These are phyloP conservation scores for Delitschia confertaspora DNA, from an alignment of 495 filamentous ascomycete species.

Conservation along the genomic window DNA sequence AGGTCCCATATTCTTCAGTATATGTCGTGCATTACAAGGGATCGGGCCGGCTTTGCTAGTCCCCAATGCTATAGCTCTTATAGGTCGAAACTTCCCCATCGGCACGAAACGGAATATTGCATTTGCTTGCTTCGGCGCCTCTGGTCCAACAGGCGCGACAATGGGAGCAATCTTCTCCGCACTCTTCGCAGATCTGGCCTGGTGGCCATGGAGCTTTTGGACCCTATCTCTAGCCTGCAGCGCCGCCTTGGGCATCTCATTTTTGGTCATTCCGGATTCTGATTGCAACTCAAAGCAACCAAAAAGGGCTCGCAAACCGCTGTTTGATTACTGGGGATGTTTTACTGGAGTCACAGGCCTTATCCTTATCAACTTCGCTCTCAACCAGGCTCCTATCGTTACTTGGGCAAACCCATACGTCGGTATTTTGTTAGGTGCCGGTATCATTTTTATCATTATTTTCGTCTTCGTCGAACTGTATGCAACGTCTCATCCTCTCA, in stretches of 20 bases:
- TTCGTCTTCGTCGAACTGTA: slow-evolving; percentile 42
- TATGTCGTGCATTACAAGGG: slow-evolving; percentile 36
- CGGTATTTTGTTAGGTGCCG: slow-evolving; percentile 41
- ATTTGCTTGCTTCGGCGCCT: slow-evolving; percentile 27
- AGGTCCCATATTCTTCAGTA: slow-evolving; percentile 40
- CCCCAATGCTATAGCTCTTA: slow-evolving; percentile 45
- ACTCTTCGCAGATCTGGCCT: slow-evolving; percentile 18
- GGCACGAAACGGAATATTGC: slow-evolving; percentile 26
- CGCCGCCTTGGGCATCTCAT: slow-evolving; percentile 13
- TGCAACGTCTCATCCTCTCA: slow-evolving; percentile 37
- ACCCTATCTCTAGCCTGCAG: slow-evolving; percentile 19
- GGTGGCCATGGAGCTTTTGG: slow-evolving; percentile 32
- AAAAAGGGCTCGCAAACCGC: slow-evolving; percentile 2
- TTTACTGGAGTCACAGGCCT: slow-evolving; percentile 33
- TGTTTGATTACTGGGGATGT: slow-evolving; percentile 26
- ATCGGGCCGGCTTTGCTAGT: slow-evolving; percentile 45
- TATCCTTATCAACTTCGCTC: slow-evolving; percentile 43
- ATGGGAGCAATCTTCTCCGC: slow-evolving; percentile 24
- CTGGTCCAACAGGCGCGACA: slow-evolving; percentile 22
- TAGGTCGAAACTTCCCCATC: slow-evolving; percentile 37
- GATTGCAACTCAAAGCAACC: background rate
- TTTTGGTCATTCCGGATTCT: slow-evolving; percentile 29
- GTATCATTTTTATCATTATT: slow-evolving; percentile 34
- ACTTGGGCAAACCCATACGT: slow-evolving; percentile 43
- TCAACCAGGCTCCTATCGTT: slow-evolving; percentile 45